A percentile compares a stretch with the other conserved stretches of the same genome.
Conservation (phyloP, 169 alveolate genomes). For the Plasmodium coatneyi region DNA sequence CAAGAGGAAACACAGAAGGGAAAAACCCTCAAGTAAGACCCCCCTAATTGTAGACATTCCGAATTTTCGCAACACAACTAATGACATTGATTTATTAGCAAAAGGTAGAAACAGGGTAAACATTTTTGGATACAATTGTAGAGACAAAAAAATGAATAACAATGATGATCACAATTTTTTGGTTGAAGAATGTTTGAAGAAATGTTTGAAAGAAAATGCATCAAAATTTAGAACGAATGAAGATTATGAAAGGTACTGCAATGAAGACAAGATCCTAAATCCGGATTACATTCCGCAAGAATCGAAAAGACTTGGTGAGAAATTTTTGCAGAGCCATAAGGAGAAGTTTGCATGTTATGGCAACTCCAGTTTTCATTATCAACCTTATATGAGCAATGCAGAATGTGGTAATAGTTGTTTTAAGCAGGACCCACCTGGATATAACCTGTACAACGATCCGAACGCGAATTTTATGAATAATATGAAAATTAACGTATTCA, state of each 20-base stretch:
- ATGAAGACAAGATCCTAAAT: conserved; percentile 62
- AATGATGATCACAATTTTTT: conserved; percentile 32
- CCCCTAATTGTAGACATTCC: conserved; percentile 13
- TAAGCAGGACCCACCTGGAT: conserved; percentile 33
- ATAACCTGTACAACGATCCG: conserved; percentile 1
- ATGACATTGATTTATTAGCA: conserved; percentile 21
- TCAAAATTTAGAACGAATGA: conserved; percentile 55
- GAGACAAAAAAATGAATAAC: conserved; percentile 52
- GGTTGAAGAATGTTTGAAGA: conserved; percentile 52
- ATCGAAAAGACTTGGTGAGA: conserved; percentile 52
- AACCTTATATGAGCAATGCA: conserved; percentile 16
- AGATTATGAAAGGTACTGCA: conserved; percentile 70
- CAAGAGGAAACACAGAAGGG: conserved; percentile 6
- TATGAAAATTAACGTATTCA: conserved; percentile 34
- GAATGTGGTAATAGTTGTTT: conserved; percentile 68
- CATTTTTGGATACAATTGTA: conserved; percentile 3
- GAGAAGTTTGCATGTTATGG: conserved; percentile 16
- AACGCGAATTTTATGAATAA: conserved; percentile 3
- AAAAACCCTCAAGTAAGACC: conserved; percentile 8
- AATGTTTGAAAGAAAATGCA: conserved; percentile 42
- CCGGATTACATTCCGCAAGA: conserved; percentile 53
- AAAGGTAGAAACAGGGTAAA: conserved; percentile 9
- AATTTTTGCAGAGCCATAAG: conserved; percentile 24
- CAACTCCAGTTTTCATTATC: conserved; percentile 10
- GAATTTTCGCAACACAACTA: neutral